These are phyloP conservation scores for Brettanomyces sp. DNA, from an alignment of 805 yeast species.

Conservation along the genomic window DNA sequence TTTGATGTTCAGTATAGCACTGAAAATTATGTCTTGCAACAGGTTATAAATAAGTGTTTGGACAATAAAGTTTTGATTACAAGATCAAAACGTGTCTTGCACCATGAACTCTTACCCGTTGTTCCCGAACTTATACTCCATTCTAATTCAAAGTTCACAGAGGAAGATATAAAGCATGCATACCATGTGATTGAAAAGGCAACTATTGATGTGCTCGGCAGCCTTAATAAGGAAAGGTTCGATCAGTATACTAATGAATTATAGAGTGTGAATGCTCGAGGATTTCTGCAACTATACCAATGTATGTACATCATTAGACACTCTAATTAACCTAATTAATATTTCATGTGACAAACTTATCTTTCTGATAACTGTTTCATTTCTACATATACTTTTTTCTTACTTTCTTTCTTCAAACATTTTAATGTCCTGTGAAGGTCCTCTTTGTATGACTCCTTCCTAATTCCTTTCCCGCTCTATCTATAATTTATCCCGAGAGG, in stretches of 20 bases:
- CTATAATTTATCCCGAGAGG: too few species aligned
- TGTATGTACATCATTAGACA: too few species aligned
- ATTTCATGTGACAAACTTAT: neutral
- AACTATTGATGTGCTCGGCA: conserved; percentile 14
- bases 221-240: conserved; percentile 5
- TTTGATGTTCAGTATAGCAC: conserved; percentile 36
- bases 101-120: conserved; percentile 66
- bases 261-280: neutral
- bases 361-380: too few species aligned
- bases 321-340: neutral
- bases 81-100: conserved; percentile 47
- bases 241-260: neutral
- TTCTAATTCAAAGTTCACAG: conserved; percentile 37
- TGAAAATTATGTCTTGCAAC: conserved; percentile 58
- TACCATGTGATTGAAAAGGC: conserved; percentile 28
- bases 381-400: too few species aligned
- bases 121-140: conserved; percentile 50
- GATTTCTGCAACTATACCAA: neutral
- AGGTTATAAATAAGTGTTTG: conserved; percentile 50
- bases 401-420: too few species aligned
- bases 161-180: conserved; percentile 35
- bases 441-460: too few species aligned
- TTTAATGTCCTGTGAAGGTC: too few species aligned
- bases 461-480: too few species aligned
- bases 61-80: conserved; percentile 48